These are phyloP conservation scores for Puccinia hordei DNA, from an alignment of 1,284 basidiomycete genomes.

Conservation along the genomic window DNA sequence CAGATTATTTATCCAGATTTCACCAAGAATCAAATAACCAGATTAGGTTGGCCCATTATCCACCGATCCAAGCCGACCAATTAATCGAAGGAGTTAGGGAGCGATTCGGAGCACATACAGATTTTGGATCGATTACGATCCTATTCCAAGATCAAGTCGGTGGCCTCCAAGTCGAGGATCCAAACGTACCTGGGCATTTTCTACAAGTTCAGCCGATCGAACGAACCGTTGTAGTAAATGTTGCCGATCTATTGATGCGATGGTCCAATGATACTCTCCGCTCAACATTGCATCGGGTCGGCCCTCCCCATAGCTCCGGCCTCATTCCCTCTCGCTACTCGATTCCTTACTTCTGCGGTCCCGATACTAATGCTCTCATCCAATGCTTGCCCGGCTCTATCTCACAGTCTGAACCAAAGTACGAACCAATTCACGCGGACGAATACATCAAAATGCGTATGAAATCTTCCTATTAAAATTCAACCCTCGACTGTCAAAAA, in stretches of 20 bases:
- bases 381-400: constrained; percentile 57
- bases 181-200: constrained; percentile 63
- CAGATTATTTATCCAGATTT: constrained; percentile 63
- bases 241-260: constrained; percentile 67
- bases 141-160: constrained; percentile 67
- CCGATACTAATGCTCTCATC: constrained; percentile 63
- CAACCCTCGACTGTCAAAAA: background rate
- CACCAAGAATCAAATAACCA: constrained; percentile 66
- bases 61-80: constrained; percentile 57
- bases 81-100: constrained; percentile 61
- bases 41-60: constrained; percentile 67
- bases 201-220: constrained; percentile 64
- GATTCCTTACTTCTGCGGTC: constrained; percentile 65
- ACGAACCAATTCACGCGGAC: constrained; percentile 63
- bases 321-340: constrained; percentile 65
- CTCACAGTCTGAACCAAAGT: constrained; percentile 60
- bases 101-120: constrained; percentile 66
- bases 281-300: constrained; percentile 68
- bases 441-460: constrained; percentile 34
- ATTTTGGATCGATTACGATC: constrained; percentile 67
- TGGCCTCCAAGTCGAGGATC: constrained; percentile 68
- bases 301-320: constrained; percentile 61
- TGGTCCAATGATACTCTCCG: constrained; percentile 69
- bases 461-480: constrained; percentile 17
- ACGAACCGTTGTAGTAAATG: constrained; percentile 67